Evolutionary conservation across 73 alveolate genomes (phyloP).

Genomic region (Effrenium voratum): DNA sequence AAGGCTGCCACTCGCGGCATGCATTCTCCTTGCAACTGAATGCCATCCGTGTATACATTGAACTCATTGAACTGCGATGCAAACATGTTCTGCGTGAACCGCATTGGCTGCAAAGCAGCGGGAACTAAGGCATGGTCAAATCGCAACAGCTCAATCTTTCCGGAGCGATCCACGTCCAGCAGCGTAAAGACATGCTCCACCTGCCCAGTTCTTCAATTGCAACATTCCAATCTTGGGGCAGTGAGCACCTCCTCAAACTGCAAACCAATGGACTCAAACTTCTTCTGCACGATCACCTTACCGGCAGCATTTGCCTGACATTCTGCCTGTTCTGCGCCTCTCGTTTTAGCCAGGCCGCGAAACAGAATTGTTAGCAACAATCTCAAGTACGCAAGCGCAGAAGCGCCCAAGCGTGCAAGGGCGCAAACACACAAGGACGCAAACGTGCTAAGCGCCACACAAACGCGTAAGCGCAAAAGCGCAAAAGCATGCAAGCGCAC

Average conservation of each 20-base stretch:
- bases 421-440: no score
- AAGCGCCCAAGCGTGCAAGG: no score
- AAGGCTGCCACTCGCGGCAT: slow-evolving; percentile 39
- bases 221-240: neutral
- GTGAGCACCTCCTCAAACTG: slow-evolving; percentile 50
- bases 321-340: no score
- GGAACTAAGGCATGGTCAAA: slow-evolving; percentile 18
- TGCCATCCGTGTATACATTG: neutral
- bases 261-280: slow-evolving; percentile 80
- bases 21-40: slow-evolving; percentile 25
- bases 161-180: slow-evolving; percentile 91
- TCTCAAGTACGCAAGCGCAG: no score
- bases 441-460: no score
- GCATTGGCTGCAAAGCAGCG: neutral
- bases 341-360: no score
- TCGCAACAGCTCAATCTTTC: slow-evolving; percentile 83
- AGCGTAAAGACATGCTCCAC: slow-evolving; percentile 74
- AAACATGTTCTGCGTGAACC: neutral
- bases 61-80: neutral
- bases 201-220: neutral
- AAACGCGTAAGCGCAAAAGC: no score
- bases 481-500: no score
- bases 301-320: neutral
- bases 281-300: slow-evolving; percentile 76
- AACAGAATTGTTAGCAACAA: no score